Conservation (phyloP, 2,329 filamentous ascomycete genomes). For the Hypoxylon sp. region DNA sequence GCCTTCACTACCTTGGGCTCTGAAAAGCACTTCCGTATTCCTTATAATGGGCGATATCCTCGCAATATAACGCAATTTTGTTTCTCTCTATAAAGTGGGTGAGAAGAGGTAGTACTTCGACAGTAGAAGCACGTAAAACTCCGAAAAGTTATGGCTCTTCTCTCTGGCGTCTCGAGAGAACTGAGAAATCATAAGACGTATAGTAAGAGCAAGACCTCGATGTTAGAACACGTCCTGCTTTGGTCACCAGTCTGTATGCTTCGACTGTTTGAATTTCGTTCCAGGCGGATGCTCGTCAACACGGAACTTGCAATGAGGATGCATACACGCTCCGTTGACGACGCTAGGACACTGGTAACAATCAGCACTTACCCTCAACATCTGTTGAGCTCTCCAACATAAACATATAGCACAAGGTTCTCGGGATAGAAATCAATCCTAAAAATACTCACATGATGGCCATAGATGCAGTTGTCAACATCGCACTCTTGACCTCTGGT, state of each 20-base stretch:
- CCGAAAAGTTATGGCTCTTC: neutral
- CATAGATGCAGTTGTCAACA: conserved; percentile 71
- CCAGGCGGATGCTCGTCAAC: conserved; percentile 67
- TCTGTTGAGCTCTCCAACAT: neutral
- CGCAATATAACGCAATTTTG: neutral
- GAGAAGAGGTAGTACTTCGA: neutral
- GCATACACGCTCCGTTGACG: conserved; percentile 64
- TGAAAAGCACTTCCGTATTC: neutral
- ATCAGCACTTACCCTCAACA: neutral
- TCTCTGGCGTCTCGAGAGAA: neutral
- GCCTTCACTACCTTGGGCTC: neutral
- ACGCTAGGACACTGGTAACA: conserved; percentile 65
- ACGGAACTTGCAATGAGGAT: conserved; percentile 69
- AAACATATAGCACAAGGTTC: neutral
- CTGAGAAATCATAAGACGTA: neutral
- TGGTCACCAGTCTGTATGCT: no score
- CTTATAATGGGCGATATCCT: neutral
- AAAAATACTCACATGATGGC: conserved; percentile 67
- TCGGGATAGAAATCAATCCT: neutral
- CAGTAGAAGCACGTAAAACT: neutral
- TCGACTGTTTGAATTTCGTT: conserved; percentile 61
- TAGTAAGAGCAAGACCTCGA: neutral
- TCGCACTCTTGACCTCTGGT: conserved; percentile 69
- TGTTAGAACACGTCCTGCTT: no score
- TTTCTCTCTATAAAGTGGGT: neutral